These are phyloP conservation scores for Tricholomella constricta DNA, from an alignment of 768 basidiomycete genomes.

Conservation along the genomic window DNA sequence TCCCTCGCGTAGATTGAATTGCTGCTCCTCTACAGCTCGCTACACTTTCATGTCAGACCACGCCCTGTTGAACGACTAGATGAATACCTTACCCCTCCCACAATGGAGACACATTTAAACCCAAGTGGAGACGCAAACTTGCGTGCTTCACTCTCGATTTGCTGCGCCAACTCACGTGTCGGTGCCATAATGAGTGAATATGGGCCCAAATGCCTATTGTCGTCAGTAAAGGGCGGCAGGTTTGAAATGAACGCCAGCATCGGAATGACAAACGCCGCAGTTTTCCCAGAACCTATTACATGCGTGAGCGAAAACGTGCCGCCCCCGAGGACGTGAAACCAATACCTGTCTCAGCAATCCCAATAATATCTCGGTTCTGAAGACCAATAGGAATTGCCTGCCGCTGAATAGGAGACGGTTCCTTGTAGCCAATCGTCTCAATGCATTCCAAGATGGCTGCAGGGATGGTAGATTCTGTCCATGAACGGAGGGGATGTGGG, in stretches of 20 bases:
- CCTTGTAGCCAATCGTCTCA: constrained; percentile 92
- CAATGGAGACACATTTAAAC: constrained; percentile 95
- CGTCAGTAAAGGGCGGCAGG: constrained; percentile 85
- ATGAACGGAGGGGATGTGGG: constrained; percentile 90
- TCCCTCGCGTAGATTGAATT: constrained; percentile 96
- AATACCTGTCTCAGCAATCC: constrained; percentile 96
- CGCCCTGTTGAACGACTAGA: background rate
- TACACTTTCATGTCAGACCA: constrained; percentile 29
- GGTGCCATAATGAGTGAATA: constrained; percentile 93
- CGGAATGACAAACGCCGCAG: constrained; percentile 97
- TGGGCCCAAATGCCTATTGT: constrained; percentile 91
- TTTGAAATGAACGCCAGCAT: constrained; percentile 94
- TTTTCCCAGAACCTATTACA: constrained; percentile 90
- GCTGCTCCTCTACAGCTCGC: constrained; percentile 96
- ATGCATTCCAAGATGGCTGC: constrained; percentile 78
- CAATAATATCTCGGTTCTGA: constrained; percentile 95
- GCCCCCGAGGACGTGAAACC: background rate
- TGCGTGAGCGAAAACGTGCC: constrained; percentile 5
- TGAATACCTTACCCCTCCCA: constrained; percentile 78
- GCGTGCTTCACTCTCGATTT: constrained; percentile 90
- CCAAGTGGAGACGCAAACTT: constrained; percentile 92
- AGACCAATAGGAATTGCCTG: constrained; percentile 99
- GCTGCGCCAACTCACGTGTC: constrained; percentile 98
- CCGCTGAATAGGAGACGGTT: constrained; percentile 95
- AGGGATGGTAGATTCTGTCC: constrained; percentile 88